These are phyloP conservation scores for Malus orientalis DNA, from an alignment of 306 rosid species.

Conservation along the genomic window DNA sequence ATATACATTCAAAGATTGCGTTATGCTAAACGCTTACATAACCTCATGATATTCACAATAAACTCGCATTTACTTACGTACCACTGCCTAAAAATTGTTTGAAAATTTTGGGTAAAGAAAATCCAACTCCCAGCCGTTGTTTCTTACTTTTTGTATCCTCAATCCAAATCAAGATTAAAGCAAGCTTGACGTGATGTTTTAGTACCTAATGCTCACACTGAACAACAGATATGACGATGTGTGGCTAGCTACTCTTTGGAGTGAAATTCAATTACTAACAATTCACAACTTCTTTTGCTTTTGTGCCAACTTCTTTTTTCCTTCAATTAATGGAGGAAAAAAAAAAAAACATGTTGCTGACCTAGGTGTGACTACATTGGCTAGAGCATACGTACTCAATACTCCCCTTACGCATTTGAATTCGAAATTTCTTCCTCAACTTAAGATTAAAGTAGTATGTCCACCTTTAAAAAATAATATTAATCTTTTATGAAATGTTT, in stretches of 20 bases:
- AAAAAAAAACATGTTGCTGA: background rate
- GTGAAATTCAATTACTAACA: background rate
- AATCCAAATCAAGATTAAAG: background rate
- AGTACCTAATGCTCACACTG: background rate
- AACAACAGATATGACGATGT: background rate
- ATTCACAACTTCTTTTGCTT: background rate
- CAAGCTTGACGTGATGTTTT: background rate
- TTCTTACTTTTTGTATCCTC: background rate
- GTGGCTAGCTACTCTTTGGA: background rate
- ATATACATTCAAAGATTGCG: no score
- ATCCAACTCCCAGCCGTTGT: background rate
- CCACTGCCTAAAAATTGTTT: background rate
- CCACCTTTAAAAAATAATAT: no score
- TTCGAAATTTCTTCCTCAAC: no score
- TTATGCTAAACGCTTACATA: background rate
- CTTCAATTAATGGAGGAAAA: background rate
- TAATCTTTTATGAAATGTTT: no score
- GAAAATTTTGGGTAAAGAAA: background rate
- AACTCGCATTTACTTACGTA: background rate
- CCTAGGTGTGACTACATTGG: background rate
- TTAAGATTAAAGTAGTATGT: no score
- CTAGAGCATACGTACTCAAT: background rate
- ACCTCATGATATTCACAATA: background rate
- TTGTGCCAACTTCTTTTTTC: background rate
- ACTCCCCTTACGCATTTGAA: no score